These are phyloP conservation scores for Cytospora piceicola DNA, from an alignment of 2,329 filamentous ascomycete species.

Conservation along the genomic window DNA sequence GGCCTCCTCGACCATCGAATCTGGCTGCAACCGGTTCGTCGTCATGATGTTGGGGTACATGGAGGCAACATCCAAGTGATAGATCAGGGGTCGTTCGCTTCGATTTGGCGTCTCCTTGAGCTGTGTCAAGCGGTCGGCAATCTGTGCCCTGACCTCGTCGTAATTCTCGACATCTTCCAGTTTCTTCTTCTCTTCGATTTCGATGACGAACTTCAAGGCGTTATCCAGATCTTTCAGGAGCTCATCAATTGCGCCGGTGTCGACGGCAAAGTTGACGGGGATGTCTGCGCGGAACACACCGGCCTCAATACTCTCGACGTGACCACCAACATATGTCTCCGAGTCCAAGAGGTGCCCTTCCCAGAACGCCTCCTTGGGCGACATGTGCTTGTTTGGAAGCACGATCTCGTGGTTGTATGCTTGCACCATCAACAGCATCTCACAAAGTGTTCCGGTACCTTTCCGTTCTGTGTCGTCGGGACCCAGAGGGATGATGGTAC, in stretches of 20 bases:
- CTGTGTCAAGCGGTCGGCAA: conserved; percentile 68
- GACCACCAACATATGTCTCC: conserved; percentile 96
- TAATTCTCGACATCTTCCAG: conserved; percentile 81
- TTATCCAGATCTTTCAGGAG: conserved; percentile 83
- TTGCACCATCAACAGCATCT: conserved; percentile 99
- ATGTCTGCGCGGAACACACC: conserved; percentile 97
- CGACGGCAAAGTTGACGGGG: conserved; percentile 90
- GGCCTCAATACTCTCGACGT: conserved; percentile 98
- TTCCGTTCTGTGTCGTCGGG: conserved; percentile 93
- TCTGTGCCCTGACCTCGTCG: conserved; percentile 82
- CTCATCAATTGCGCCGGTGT: conserved; percentile 86
- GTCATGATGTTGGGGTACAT: conserved; percentile 99
- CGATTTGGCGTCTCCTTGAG: conserved; percentile 84
- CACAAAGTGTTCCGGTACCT: conserved; percentile 96
- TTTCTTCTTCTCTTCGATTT: conserved; percentile 81
- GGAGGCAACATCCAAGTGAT: conserved; percentile 96
- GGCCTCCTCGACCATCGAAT: conserved; percentile 98
- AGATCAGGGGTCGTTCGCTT: conserved; percentile 85
- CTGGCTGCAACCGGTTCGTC: conserved; percentile 93
- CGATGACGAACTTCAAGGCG: conserved; percentile 85
- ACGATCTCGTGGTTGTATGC: conserved; percentile 92
- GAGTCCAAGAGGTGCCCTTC: conserved; percentile 95
- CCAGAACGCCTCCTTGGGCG: conserved; percentile 91
- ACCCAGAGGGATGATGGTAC: conserved; percentile 91
- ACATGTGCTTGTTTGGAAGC: conserved; percentile 92